These are phyloP conservation scores for Extremus antarcticus DNA, from an alignment of 495 filamentous ascomycete genomes.

Conservation along the genomic window DNA sequence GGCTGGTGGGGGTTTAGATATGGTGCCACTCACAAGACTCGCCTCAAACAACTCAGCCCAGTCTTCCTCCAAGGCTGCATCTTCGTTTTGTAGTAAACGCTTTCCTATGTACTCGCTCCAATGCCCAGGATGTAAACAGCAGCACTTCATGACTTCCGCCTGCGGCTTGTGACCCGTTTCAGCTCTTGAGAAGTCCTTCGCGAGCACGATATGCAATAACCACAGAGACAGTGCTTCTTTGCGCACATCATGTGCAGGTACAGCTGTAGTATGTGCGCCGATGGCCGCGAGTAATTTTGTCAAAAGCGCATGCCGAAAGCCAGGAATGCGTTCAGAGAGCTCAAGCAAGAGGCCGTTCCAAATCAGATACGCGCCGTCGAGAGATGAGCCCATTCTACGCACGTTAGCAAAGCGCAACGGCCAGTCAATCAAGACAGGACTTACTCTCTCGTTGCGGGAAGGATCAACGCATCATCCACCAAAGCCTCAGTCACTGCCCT, in stretches of 20 bases:
- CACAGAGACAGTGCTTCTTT: constrained; percentile 23
- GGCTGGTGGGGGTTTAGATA: not conserved
- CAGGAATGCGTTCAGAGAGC: not conserved
- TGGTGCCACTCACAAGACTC: not conserved
- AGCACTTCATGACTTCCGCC: constrained; percentile 6
- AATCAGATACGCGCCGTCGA: constrained; percentile 28
- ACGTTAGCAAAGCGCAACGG: not conserved
- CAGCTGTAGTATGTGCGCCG: not conserved
- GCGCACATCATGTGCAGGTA: constrained; percentile 1
- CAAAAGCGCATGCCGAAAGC: constrained; percentile 10
- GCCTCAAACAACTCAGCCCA: constrained; percentile 17
- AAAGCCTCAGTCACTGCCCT: constrained; percentile 10
- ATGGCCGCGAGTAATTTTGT: constrained; percentile 8
- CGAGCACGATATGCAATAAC: constrained; percentile 20
- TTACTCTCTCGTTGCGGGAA: constrained; percentile 20
- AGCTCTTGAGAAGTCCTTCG: constrained; percentile 1
- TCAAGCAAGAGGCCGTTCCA: constrained; percentile 24
- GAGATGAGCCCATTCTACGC: constrained; percentile 12
- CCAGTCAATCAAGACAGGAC: not conserved
- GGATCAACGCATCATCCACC: constrained; percentile 17
- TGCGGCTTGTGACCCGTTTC: not conserved
- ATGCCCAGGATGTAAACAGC: constrained; percentile 16
- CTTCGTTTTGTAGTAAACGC: constrained; percentile 4
- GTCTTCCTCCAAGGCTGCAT: constrained; percentile 2
- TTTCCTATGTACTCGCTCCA: constrained; percentile 12